Conservation (phyloP, 139 green algal genomes). For the Picochlorum sp. region DNA sequence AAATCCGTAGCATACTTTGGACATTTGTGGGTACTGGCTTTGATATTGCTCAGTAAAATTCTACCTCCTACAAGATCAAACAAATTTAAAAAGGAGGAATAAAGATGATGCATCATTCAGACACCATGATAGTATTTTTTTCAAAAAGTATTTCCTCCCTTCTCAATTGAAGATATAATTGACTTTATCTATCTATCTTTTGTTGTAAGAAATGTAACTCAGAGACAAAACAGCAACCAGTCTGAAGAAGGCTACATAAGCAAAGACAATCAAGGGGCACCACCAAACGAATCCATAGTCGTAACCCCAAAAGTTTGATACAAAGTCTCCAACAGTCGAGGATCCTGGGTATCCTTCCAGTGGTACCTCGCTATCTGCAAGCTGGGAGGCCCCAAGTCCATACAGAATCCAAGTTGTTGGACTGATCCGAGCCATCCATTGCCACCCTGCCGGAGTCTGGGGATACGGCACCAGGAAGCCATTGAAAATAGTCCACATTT, state of each 20-base stretch:
- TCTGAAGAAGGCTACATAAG: slow-evolving; percentile 40
- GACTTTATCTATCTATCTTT: slow-evolving; percentile 24
- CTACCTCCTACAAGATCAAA: slow-evolving; percentile 9
- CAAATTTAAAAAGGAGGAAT: background rate
- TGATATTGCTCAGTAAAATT: slow-evolving; percentile 21
- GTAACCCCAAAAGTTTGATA: slow-evolving; percentile 49
- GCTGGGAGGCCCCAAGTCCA: slow-evolving; percentile 6
- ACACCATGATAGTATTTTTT: background rate
- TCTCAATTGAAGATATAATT: background rate
- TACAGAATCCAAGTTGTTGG: slow-evolving; percentile 39
- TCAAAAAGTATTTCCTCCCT: background rate
- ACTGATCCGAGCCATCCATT: slow-evolving; percentile 51
- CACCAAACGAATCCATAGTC: slow-evolving; percentile 44
- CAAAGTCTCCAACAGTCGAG: slow-evolving; percentile 27
- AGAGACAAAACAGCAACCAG: slow-evolving; percentile 32
- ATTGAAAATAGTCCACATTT: slow-evolving; percentile 45
- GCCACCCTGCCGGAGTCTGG: slow-evolving; percentile 47
- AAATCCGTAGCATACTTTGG: slow-evolving; percentile 25
- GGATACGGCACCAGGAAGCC: slow-evolving; percentile 68
- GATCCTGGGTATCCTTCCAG: background rate
- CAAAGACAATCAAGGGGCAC: slow-evolving; percentile 23
- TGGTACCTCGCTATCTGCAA: slow-evolving; percentile 10
- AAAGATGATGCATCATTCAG: background rate
- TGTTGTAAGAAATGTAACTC: slow-evolving; percentile 50
- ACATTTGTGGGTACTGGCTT: slow-evolving; percentile 20